These are phyloP conservation scores for Tolypocladium guangdongense DNA, from an alignment of 2,329 filamentous ascomycete species.

Conservation along the genomic window DNA sequence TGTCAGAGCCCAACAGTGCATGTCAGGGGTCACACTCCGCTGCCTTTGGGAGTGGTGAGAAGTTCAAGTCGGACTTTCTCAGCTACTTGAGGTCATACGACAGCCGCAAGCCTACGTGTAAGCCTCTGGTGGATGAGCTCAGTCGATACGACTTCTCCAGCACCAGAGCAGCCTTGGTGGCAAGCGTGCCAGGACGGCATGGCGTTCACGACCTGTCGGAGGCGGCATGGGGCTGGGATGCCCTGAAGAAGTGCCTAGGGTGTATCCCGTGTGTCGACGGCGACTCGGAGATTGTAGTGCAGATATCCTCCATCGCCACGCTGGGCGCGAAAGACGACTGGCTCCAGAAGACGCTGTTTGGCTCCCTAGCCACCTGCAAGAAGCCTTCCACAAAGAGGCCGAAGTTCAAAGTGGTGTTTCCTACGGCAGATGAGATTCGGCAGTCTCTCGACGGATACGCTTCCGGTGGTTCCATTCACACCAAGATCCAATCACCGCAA, in stretches of 20 bases:
- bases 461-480: constrained; percentile 73
- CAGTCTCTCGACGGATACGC: constrained; percentile 65
- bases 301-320: constrained; percentile 76
- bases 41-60: constrained; percentile 45
- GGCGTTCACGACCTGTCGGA: constrained; percentile 31
- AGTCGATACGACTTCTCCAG: constrained; percentile 55
- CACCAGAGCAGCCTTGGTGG: constrained; percentile 62
- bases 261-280: constrained; percentile 35
- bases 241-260: constrained; percentile 48
- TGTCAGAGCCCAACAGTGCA: constrained; percentile 3
- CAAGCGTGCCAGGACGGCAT: constrained; percentile 64
- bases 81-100: constrained; percentile 65
- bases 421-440: constrained; percentile 68
- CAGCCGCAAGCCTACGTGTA: constrained; percentile 39
- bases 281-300: constrained; percentile 40
- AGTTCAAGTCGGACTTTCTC: constrained; percentile 68
- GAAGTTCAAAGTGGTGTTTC: constrained; percentile 65
- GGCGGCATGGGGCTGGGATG: constrained; percentile 69
- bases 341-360: constrained; percentile 56
- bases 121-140: constrained; percentile 46
- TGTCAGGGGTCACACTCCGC: constrained; percentile 2
- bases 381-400: constrained; percentile 22
- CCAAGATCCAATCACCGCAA: constrained; percentile 57
- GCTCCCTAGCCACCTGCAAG: constrained; percentile 27
- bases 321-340: constrained; percentile 61